Evolutionary conservation across 805 yeast genomes (phyloP), one percentile per base, ranked within the genome.

Genomic region (Debaryomyces prosopidis): DNA sequence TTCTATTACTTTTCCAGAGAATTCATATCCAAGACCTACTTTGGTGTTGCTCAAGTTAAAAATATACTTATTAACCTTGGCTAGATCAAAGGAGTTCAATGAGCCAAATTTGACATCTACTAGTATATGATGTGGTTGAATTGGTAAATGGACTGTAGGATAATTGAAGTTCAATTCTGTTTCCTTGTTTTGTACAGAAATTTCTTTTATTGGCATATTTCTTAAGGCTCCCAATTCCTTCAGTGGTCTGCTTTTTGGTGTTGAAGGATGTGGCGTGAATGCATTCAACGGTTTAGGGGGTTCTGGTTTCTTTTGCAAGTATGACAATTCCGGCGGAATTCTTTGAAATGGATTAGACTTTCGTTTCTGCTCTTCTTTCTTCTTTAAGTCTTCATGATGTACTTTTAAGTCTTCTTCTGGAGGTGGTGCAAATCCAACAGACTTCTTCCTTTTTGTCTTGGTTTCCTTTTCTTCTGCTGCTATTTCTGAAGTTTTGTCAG

Each of bases 1-100:
- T 23, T 75, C 74, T 3, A 71, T 69, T 23, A 87, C 67, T 4
- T 66, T 65, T 17, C 95, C 95, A 18, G 81, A 68, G 60, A 78
- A 87, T 51, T 85, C 91, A 53, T 85, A 77, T 1, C 94, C 94
- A 23, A 84, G 60, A 6, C 91, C 90, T 7, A 72, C 58, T 51
- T 81, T 76, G 46, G 76, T 79, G 34, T 80, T 77, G 32, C 79
- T 75, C 42, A 80, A 62, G 49, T 81, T 79, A 19, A 73, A 62
- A 14, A 72, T 58, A 54, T 81, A 82, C 33, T 80, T 75, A 55
- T 81, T 79, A 56, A 79, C 70, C 42, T 85, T 78, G 46, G 82
- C 75, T 52, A 83, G 56, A 57, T 87, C 95, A 40, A 79, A 71
- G 2, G 92, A 87, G 54, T 83, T 84, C 32, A 87, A 65, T 1